Conservation (phyloP, 164 flowering plant genomes). For the Tetrastigma voinierianum region DNA sequence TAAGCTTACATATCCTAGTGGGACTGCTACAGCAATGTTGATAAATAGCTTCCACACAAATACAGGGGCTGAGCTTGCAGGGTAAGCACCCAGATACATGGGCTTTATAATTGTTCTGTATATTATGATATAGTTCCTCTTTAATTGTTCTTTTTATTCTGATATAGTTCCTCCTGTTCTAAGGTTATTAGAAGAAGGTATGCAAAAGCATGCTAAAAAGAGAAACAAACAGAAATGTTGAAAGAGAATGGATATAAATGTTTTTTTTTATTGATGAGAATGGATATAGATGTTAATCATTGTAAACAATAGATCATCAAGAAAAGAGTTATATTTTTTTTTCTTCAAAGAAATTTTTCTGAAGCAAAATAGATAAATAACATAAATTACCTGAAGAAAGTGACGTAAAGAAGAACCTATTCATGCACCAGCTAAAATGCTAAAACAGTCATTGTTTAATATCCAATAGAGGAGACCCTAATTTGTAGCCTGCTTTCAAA, state of each 20-base stretch:
- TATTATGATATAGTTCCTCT: neutral
- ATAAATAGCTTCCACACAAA: conserved; percentile 95
- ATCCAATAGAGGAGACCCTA: too few relatives aligned
- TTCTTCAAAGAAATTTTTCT: too few relatives aligned
- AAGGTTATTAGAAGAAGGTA: neutral
- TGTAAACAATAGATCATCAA: too few relatives aligned
- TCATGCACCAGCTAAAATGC: too few relatives aligned
- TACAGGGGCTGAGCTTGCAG: conserved; percentile 93
- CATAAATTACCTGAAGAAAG: too few relatives aligned
- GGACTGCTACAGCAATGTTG: conserved; percentile 96
- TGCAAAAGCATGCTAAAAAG: neutral
- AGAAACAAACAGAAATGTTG: neutral
- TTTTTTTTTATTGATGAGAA: too few relatives aligned
- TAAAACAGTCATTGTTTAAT: too few relatives aligned
- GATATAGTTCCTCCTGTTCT: neutral
- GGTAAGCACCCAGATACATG: conserved; percentile 31
- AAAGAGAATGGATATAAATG: neutral
- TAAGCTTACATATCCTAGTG: conserved; percentile 97
- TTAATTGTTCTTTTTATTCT: neutral
- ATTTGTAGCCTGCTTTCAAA: too few relatives aligned
- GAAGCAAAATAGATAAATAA: too few relatives aligned
- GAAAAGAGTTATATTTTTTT: too few relatives aligned
- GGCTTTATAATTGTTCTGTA: neutral
- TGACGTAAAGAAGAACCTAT: too few relatives aligned
- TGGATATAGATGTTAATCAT: neutral